These are phyloP conservation scores for Candida sanyaensis DNA, from an alignment of 1,139 yeast species.

Conservation along the genomic window DNA sequence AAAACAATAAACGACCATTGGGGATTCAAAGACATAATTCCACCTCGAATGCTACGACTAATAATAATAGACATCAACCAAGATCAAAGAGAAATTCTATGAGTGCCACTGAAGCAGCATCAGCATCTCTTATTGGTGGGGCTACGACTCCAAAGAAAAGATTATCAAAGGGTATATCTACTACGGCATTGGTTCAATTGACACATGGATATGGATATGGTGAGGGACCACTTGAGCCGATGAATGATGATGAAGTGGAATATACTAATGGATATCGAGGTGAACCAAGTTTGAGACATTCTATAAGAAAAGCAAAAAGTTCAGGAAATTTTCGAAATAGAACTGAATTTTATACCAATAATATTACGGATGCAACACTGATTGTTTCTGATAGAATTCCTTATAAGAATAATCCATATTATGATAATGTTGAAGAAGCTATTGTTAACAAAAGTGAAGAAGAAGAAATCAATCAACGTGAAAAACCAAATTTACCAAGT, in stretches of 20 bases:
- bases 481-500: conserved; percentile 40
- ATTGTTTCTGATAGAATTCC: conserved; percentile 25
- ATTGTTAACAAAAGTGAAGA: not conserved
- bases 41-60: conserved; percentile 13
- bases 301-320: conserved; percentile 36
- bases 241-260: conserved; percentile 17
- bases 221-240: conserved; percentile 14
- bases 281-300: conserved; percentile 6
- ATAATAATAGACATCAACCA: conserved; percentile 7
- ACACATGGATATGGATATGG: conserved; percentile 14
- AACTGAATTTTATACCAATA: conserved; percentile 16
- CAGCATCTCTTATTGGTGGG: conserved; percentile 5
- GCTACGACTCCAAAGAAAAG: conserved; percentile 10
- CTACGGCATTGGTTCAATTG: conserved; percentile 29
- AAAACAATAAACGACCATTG: conserved; percentile 15
- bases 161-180: conserved; percentile 27
- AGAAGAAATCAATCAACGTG: conserved; percentile 9
- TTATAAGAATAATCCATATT: conserved; percentile 29
- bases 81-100: conserved; percentile 27
- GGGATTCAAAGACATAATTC: conserved; percentile 27
- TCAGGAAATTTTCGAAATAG: conserved; percentile 30
- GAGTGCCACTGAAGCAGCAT: conserved; percentile 20
- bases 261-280: not conserved
- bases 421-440: conserved; percentile 6
- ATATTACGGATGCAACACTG: not conserved